Percentiles rank a stretch among this genome's conserved stretches.
Conservation (phyloP, 2,329 filamentous ascomycete genomes). For the Aureobasidium namibiae region DNA sequence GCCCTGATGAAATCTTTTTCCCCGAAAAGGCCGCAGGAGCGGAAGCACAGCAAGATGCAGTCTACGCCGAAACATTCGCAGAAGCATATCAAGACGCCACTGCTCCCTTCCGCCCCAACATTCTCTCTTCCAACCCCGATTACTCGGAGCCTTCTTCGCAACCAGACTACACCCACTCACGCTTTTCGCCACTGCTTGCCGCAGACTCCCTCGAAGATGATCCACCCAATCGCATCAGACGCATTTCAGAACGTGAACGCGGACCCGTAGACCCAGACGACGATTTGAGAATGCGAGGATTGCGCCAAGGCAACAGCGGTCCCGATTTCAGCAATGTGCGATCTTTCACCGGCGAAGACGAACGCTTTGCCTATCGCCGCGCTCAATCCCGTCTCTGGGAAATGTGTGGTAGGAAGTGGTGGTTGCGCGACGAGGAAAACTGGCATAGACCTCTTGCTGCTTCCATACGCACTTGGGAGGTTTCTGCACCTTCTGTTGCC, state of each 20-base stretch:
- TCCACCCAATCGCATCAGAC: slow-evolving; percentile 34
- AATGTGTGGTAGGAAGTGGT: slow-evolving; percentile 67
- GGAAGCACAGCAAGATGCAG: slow-evolving; percentile 37
- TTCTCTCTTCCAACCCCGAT: slow-evolving; percentile 52
- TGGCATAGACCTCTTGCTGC: slow-evolving; percentile 63
- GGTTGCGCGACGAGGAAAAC: slow-evolving; percentile 48
- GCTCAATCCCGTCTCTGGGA: slow-evolving; percentile 75
- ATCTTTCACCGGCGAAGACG: slow-evolving; percentile 71
- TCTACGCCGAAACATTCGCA: slow-evolving; percentile 57
- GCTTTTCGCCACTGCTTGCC: slow-evolving; percentile 29
- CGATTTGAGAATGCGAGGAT: slow-evolving; percentile 15
- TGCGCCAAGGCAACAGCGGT: neutral
- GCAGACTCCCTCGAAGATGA: slow-evolving; percentile 43
- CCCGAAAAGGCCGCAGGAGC: slow-evolving; percentile 33
- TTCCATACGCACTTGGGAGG: slow-evolving; percentile 61
- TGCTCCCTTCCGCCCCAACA: slow-evolving; percentile 70
- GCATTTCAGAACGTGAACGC: slow-evolving; percentile 17
- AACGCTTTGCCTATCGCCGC: slow-evolving; percentile 72
- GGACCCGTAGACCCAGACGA: slow-evolving; percentile 15
- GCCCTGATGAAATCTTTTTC: slow-evolving; percentile 71
- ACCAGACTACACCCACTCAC: slow-evolving; percentile 30
- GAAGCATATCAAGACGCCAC: slow-evolving; percentile 73
- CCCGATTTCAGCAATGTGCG: slow-evolving; percentile 59
- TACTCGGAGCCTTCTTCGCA: slow-evolving; percentile 21
- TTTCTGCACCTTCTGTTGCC: slow-evolving; percentile 15